Percentiles rank a stretch among this genome's conserved stretches.
Conservation (phyloP, 2,329 filamentous ascomycete species). For the Fusarium sp. region DNA sequence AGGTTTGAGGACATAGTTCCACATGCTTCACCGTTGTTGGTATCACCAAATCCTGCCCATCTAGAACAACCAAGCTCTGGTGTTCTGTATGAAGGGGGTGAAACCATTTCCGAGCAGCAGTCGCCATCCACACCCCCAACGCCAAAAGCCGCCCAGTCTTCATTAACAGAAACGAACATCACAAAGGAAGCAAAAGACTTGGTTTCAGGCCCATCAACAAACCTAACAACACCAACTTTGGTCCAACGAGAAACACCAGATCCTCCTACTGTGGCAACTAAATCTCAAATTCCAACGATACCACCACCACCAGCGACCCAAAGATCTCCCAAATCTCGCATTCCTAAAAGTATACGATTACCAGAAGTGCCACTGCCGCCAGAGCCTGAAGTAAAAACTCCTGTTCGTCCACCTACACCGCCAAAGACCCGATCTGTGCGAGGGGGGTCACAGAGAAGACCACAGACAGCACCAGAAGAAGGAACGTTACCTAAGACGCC, state of each 20-base stretch:
- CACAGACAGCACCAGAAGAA: slow-evolving; percentile 27
- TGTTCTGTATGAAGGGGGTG: slow-evolving; percentile 16
- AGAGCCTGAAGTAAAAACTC: slow-evolving; percentile 27
- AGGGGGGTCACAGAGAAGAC: slow-evolving; percentile 13
- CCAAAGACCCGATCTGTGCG: slow-evolving; percentile 31
- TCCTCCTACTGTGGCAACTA: slow-evolving; percentile 2
- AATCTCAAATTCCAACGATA: not conserved
- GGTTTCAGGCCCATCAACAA: not conserved
- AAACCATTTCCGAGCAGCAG: slow-evolving; percentile 9
- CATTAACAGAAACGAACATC: not conserved
- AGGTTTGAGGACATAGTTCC: slow-evolving; percentile 24
- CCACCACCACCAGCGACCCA: slow-evolving; percentile 8
- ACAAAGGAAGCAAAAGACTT: not conserved
- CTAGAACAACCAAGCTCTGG: slow-evolving; percentile 30
- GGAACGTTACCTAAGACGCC: not conserved
- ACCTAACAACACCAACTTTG: slow-evolving; percentile 11
- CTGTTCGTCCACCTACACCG: slow-evolving; percentile 36
- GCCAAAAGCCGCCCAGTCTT: slow-evolving; percentile 6
- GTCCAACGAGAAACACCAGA: slow-evolving; percentile 9
- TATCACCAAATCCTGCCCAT: slow-evolving; percentile 22
- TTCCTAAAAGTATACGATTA: slow-evolving; percentile 15
- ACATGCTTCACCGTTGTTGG: slow-evolving; percentile 18
- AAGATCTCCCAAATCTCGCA: slow-evolving; percentile 25
- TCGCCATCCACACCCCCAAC: not conserved
- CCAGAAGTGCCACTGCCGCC: slow-evolving; percentile 33